These are phyloP conservation scores for Entelexis sorbosivorans DNA, from an alignment of 1,139 yeast species.

Conservation along the genomic window DNA sequence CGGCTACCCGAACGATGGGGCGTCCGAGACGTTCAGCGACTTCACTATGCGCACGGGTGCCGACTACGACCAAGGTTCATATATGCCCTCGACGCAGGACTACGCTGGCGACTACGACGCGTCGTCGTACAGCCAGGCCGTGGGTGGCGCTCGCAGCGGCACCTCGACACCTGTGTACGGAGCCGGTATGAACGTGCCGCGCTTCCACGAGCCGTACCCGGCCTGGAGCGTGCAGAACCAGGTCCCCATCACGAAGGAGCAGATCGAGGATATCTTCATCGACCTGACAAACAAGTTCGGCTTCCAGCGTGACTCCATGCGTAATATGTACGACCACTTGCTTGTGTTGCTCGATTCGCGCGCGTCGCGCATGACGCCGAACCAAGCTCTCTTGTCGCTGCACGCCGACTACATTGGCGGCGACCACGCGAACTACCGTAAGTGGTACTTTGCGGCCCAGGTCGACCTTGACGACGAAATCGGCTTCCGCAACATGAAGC, in stretches of 20 bases:
- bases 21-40: constrained; percentile 36
- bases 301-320: constrained; percentile 94
- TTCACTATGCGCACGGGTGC: constrained; percentile 36
- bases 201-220: constrained; percentile 66
- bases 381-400: constrained; percentile 79
- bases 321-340: constrained; percentile 92
- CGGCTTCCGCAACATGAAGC: constrained; percentile 67
- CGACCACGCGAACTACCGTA: constrained; percentile 76
- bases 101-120: constrained; percentile 28
- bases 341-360: constrained; percentile 91
- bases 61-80: constrained; percentile 33
- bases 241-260: constrained; percentile 74
- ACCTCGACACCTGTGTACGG: constrained; percentile 96
- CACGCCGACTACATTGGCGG: constrained; percentile 99
- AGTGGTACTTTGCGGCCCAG: constrained; percentile 95
- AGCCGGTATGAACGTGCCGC: constrained; percentile 21
- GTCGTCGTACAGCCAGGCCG: constrained; percentile 39
- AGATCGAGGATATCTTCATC: constrained; percentile 82
- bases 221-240: constrained; percentile 93
- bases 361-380: constrained; percentile 93
- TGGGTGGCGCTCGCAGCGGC: constrained; percentile 46
- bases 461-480: constrained; percentile 72
- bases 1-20: constrained; percentile 21
- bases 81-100: constrained; percentile 25
- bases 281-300: constrained; percentile 88